Conservation (phyloP, 768 basidiomycete genomes). For the Macrolepiota fuliginosa region DNA sequence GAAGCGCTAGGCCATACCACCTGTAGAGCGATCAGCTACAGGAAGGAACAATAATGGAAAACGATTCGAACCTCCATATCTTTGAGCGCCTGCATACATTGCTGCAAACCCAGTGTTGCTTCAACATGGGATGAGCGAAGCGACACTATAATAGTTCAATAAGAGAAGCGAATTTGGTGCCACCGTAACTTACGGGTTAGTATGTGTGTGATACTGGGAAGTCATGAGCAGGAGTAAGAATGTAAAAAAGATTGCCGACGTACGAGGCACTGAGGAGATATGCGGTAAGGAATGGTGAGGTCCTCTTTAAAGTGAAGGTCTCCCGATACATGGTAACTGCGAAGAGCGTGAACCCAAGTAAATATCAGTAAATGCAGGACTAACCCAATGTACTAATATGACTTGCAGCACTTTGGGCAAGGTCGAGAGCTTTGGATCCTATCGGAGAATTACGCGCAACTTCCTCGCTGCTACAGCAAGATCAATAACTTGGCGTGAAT, state of each 20-base stretch:
- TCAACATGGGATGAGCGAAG: conserved; percentile 71
- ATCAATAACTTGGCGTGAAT: background rate
- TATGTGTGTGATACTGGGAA: conserved; percentile 75
- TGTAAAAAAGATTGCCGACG: conserved; percentile 23
- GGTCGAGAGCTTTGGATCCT: conserved; percentile 68
- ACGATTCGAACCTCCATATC: conserved; percentile 58
- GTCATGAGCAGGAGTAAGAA: conserved; percentile 14
- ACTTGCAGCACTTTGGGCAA: conserved; percentile 71
- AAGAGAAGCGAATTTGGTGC: conserved; percentile 14
- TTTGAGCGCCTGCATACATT: conserved; percentile 60
- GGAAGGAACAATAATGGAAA: conserved; percentile 3
- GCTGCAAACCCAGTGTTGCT: conserved; percentile 62
- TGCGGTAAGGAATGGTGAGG: conserved; percentile 65
- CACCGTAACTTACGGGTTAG: conserved; percentile 52
- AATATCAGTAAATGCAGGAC: conserved; percentile 11
- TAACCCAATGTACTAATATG: conserved; percentile 67
- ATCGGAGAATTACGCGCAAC: conserved; percentile 44
- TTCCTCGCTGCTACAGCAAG: conserved; percentile 34
- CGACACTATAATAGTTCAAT: conserved; percentile 46
- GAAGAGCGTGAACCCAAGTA: background rate
- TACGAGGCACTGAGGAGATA: conserved; percentile 74
- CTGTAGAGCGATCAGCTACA: conserved; percentile 31
- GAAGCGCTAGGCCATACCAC: conserved; percentile 69
- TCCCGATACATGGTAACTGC: conserved; percentile 62
- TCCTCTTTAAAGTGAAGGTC: conserved; percentile 55